Conservation (phyloP, 2,329 filamentous ascomycete species). For the Trichoderma atroviride region DNA sequence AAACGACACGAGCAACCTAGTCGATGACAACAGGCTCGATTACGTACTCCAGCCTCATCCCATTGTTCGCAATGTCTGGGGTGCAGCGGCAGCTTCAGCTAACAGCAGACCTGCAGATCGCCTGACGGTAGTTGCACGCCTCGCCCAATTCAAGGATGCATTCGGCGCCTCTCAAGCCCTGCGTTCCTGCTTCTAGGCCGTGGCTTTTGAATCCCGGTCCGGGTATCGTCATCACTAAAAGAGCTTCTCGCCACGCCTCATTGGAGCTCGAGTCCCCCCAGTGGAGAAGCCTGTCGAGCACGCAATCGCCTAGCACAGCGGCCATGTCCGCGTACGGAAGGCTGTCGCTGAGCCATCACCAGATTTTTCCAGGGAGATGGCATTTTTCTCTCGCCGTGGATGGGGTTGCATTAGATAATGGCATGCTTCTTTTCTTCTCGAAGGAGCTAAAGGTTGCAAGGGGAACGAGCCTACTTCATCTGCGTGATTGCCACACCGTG, state of each 20-base stretch:
- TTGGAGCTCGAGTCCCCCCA: constrained; percentile 9
- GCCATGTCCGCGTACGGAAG: constrained; percentile 22
- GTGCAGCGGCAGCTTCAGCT: constrained; percentile 16
- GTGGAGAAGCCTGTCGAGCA: constrained; percentile 25
- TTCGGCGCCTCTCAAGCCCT: neutral
- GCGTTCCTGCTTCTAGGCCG: neutral
- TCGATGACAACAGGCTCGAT: neutral
- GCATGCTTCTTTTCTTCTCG: constrained; percentile 23
- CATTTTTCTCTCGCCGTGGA: neutral
- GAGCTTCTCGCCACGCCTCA: constrained; percentile 12
- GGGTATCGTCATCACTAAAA: constrained; percentile 9
- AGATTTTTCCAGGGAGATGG: neutral
- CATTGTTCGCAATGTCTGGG: constrained; percentile 8
- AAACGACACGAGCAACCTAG: neutral
- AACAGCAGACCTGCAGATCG: constrained; percentile 9
- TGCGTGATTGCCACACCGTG: constrained; percentile 2
- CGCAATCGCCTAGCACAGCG: constrained; percentile 26
- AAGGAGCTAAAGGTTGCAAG: constrained; percentile 18
- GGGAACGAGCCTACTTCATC: constrained; percentile 7
- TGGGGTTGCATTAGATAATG: constrained; percentile 7
- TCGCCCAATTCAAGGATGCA: neutral
- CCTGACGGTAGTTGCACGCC: constrained; percentile 4
- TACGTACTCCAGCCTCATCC: neutral
- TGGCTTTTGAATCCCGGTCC: constrained; percentile 1
- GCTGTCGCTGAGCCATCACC: constrained; percentile 8